These are phyloP conservation scores for Penicillium mononematosum DNA, from an alignment of 495 filamentous ascomycete species.

Conservation along the genomic window DNA sequence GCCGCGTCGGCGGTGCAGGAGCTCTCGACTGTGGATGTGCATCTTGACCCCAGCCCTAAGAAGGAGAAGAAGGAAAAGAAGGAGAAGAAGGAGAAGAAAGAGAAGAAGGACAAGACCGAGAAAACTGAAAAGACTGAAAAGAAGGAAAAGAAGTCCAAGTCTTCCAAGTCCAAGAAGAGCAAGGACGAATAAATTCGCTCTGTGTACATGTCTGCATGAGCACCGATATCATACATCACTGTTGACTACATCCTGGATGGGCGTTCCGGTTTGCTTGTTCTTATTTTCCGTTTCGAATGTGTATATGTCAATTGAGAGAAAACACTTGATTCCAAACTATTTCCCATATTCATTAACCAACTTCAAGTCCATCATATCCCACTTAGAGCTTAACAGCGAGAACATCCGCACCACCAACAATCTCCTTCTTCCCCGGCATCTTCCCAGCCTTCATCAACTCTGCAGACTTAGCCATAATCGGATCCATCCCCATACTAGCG, in stretches of 20 bases:
- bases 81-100: slow-evolving; percentile 28
- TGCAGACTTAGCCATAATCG: slow-evolving; percentile 74
- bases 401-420: slow-evolving; percentile 72
- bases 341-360: not conserved
- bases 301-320: slow-evolving; percentile 23
- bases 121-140: slow-evolving; percentile 25
- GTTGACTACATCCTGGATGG: slow-evolving; percentile 23
- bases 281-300: slow-evolving; percentile 22
- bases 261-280: slow-evolving; percentile 28
- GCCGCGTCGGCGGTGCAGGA: slow-evolving; percentile 15
- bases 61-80: slow-evolving; percentile 21
- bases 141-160: slow-evolving; percentile 22
- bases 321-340: slow-evolving; percentile 11
- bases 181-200: slow-evolving; percentile 23
- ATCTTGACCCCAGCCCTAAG: slow-evolving; percentile 18
- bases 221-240: slow-evolving; percentile 14
- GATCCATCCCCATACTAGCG: slow-evolving; percentile 87
- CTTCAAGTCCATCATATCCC: slow-evolving; percentile 34
- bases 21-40: slow-evolving; percentile 21
- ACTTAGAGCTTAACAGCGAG: slow-evolving; percentile 46
- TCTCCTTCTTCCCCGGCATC: slow-evolving; percentile 80
- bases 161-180: slow-evolving; percentile 22
- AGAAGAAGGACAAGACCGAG: slow-evolving; percentile 11
- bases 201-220: slow-evolving; percentile 7
- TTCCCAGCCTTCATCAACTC: slow-evolving; percentile 81